Percentiles rank a stretch among this genome's conserved stretches.
Conservation (phyloP, 2,329 filamentous ascomycete genomes). For the Teratosphaeria epicoccoides region DNA sequence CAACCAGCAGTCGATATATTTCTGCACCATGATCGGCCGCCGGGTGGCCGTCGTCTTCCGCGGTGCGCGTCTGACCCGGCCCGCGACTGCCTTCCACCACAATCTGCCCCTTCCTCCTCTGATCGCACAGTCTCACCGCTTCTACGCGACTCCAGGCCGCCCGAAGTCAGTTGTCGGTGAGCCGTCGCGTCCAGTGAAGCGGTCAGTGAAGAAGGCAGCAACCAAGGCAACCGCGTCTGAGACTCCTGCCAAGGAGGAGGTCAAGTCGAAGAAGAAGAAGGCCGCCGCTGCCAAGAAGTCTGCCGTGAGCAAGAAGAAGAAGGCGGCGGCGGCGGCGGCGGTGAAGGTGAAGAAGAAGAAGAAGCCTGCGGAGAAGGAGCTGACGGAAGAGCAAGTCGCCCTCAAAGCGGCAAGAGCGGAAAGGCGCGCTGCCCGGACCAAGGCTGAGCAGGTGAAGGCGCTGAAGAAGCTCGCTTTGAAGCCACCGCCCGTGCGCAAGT, state of each 20-base stretch:
- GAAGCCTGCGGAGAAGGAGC: constrained; percentile 9
- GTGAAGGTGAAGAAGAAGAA: constrained; percentile 14
- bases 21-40: constrained; percentile 12
- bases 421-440: constrained; percentile 1
- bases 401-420: constrained; percentile 7
- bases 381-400: constrained; percentile 14
- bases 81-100: constrained; percentile 6
- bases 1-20: neutral
- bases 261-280: constrained; percentile 12
- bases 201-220: constrained; percentile 18
- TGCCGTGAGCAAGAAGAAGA: constrained; percentile 9
- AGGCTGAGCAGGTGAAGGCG: constrained; percentile 9
- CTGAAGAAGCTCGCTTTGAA: constrained; percentile 30
- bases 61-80: constrained; percentile 13
- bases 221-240: constrained; percentile 9
- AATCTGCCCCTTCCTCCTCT: constrained; percentile 5
- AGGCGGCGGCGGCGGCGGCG: constrained; percentile 13
- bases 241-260: constrained; percentile 14
- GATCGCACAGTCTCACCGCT: constrained; percentile 9
- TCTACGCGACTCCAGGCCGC: constrained; percentile 21
- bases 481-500: constrained; percentile 11
- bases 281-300: neutral
- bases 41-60: constrained; percentile 12
- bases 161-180: constrained; percentile 25
- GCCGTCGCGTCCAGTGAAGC: constrained; percentile 21